Conservation (phyloP, 108 stramenopile species). For the Pseudonitzschia multistriata region DNA sequence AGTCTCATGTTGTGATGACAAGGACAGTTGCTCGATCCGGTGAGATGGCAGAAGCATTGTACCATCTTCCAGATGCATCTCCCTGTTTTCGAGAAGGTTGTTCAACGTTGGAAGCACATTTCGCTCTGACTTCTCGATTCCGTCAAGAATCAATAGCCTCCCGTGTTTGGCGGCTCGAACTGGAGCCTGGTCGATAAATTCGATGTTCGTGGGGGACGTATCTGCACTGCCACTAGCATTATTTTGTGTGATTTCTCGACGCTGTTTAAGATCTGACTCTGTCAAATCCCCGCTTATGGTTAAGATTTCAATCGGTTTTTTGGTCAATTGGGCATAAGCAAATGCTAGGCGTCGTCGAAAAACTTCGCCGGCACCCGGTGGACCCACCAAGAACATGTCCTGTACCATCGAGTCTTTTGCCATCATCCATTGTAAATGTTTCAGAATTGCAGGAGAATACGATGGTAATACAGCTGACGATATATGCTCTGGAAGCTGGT, state of each 20-base stretch:
- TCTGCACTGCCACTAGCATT: not conserved
- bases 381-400: constrained; percentile 75
- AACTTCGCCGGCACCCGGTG: constrained; percentile 47
- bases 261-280: constrained; percentile 87
- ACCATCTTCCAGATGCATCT: constrained; percentile 81
- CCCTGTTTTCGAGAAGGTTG: constrained; percentile 85
- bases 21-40: constrained; percentile 14
- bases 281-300: constrained; percentile 74
- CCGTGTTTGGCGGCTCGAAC: constrained; percentile 86
- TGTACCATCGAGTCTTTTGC: constrained; percentile 81
- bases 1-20: not conserved
- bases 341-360: constrained; percentile 60
- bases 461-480: constrained; percentile 1
- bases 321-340: constrained; percentile 61
- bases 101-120: constrained; percentile 88
- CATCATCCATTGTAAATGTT: constrained; percentile 83
- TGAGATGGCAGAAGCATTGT: constrained; percentile 27
- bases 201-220: constrained; percentile 9
- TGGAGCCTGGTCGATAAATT: constrained; percentile 76
- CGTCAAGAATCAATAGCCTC: constrained; percentile 81
- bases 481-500: not conserved
- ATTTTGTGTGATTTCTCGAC: constrained; percentile 46
- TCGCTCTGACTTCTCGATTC: constrained; percentile 81
- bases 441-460: constrained; percentile 8
- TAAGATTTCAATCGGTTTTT: constrained; percentile 68